phyloP scores from a whole-genome alignment of 2,329 filamentous ascomycete species.

The Exophiala aquamarina region DNA sequence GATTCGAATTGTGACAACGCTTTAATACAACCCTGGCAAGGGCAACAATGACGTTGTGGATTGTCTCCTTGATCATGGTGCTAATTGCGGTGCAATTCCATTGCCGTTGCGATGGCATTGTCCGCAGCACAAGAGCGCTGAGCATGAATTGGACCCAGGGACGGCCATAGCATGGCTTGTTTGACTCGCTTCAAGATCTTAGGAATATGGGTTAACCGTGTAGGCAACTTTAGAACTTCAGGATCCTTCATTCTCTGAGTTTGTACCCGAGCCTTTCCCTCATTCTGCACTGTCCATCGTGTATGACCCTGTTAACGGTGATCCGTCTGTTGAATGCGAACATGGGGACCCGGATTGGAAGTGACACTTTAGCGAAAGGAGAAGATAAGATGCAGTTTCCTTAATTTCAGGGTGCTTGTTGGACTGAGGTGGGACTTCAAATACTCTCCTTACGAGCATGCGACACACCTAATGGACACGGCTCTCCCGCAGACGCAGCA shows the following conservation, averaged over 20 bases:
- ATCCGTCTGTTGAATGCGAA: conserved; percentile 3
- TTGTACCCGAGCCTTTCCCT: conserved; percentile 7
- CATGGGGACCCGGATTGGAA: conserved; percentile 6
- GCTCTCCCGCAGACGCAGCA: conserved; percentile 40
- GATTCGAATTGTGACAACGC: no score
- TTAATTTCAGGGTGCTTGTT: no score
- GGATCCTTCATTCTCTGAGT: conserved; percentile 14
- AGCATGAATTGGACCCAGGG: background rate
- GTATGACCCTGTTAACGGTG: background rate
- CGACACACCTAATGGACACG: no score
- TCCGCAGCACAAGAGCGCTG: background rate
- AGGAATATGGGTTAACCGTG: conserved; percentile 15
- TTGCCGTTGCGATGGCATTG: no score
- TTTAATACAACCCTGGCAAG: no score
- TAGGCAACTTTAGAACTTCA: conserved; percentile 23
- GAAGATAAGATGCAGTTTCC: conserved; percentile 6
- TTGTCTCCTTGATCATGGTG: no score
- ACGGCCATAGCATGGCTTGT: background rate
- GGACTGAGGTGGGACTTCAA: no score
- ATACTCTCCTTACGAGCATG: no score
- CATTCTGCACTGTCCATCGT: background rate
- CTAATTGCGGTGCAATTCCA: no score
- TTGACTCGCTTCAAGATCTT: background rate
- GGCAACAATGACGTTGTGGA: no score
- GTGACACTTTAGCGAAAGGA: conserved; percentile 5